Evolutionary conservation across 768 basidiomycete species (phyloP).

Genomic region (Leccinum ochraceum): DNA sequence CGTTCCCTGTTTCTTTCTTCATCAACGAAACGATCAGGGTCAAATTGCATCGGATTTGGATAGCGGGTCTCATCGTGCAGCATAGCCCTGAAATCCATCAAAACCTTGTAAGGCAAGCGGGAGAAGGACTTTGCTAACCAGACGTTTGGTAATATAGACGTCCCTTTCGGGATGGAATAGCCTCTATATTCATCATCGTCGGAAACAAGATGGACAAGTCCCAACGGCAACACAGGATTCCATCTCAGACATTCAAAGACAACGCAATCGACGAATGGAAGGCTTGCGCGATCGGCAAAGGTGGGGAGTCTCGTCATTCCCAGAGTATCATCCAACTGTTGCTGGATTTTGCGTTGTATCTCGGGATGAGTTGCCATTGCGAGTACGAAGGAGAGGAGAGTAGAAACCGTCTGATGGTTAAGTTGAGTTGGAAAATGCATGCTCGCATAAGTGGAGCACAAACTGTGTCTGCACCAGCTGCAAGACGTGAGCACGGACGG

Average conservation of each 20-base stretch:
- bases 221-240: constrained; percentile 40
- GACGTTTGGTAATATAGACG: constrained; percentile 48
- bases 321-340: constrained; percentile 51
- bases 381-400: constrained; percentile 50
- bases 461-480: constrained; percentile 31
- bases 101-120: constrained; percentile 15
- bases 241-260: constrained; percentile 41
- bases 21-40: constrained; percentile 39
- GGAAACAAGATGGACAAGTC: constrained; percentile 22
- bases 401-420: constrained; percentile 46
- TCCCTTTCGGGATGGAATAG: constrained; percentile 45
- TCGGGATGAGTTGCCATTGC: constrained; percentile 57
- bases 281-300: constrained; percentile 42
- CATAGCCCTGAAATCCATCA: constrained; percentile 37
- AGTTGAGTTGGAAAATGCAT: constrained; percentile 19
- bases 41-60: constrained; percentile 42
- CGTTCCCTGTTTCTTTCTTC: constrained; percentile 24
- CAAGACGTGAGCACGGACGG: constrained; percentile 8
- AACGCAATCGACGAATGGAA: constrained; percentile 41
- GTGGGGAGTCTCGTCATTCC: constrained; percentile 47
- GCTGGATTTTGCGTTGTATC: constrained; percentile 48
- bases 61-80: constrained; percentile 41
- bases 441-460: constrained; percentile 24
- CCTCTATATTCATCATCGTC: constrained; percentile 48
- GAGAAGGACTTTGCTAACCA: constrained; percentile 36